phyloP scores from a whole-genome alignment of 2,329 filamentous ascomycete species.

The Lecanoromycetidae sp. region DNA sequence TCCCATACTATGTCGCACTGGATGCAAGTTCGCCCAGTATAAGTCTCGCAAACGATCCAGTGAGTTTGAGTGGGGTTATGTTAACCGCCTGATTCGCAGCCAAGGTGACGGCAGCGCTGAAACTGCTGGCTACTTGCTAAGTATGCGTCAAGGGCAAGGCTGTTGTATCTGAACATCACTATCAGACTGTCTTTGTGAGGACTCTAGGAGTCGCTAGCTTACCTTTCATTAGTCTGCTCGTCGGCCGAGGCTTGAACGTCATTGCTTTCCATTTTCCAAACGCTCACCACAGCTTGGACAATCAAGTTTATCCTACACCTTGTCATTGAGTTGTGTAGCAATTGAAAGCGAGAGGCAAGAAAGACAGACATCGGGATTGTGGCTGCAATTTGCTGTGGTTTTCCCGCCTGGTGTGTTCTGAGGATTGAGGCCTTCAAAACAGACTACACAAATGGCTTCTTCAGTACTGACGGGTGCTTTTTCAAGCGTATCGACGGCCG shows the following conservation, averaged over 20 bases:
- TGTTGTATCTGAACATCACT: conserved; percentile 1
- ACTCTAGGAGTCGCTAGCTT: no score
- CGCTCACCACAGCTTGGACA: conserved; percentile 8
- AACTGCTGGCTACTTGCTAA: neutral
- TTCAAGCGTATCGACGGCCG: no score
- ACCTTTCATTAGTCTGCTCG: neutral
- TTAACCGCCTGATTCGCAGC: conserved; percentile 3
- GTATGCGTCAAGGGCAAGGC: neutral
- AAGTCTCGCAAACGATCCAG: conserved; percentile 4
- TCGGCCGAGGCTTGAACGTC: conserved; percentile 3
- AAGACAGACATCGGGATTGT: neutral
- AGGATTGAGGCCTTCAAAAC: neutral
- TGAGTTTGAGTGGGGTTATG: neutral
- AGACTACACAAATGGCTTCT: conserved; percentile 17
- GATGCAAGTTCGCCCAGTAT: conserved; percentile 5
- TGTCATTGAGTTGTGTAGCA: neutral
- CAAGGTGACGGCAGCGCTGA: conserved; percentile 3
- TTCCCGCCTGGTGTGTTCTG: neutral
- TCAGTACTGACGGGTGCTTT: no score
- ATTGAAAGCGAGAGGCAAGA: neutral
- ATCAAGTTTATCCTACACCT: conserved; percentile 6
- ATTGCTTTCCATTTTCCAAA: neutral
- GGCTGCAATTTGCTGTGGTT: neutral
- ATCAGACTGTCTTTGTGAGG: no score
- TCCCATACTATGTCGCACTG: conserved; percentile 3